Evolutionary conservation across 192 early-diverging fungal species (phyloP).

Genomic region (Gaertneriomyces sp.): DNA sequence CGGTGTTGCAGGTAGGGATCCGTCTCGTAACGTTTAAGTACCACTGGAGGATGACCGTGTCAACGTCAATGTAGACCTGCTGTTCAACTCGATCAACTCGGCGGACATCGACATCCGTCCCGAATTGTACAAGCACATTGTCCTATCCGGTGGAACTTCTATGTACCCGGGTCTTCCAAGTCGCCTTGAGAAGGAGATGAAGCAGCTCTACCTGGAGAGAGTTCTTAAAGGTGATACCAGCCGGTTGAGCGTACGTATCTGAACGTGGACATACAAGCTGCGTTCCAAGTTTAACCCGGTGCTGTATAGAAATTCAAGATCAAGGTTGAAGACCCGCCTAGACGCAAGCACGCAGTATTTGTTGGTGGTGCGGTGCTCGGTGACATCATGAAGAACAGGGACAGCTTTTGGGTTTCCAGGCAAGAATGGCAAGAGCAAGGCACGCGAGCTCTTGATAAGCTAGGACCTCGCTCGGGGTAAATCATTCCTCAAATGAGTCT

Average conservation of each 20-base stretch:
- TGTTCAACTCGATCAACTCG: conserved; percentile 88
- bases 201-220: conserved; percentile 88
- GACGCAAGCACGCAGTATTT: conserved; percentile 98
- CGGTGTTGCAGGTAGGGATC: conserved; percentile 77
- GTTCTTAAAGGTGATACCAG: conserved; percentile 81
- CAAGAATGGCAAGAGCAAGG: conserved; percentile 93
- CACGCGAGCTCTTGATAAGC: conserved; percentile 61
- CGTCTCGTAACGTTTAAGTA: not conserved
- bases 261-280: not conserved
- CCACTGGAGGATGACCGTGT: not conserved
- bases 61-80: conserved; percentile 62
- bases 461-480: conserved; percentile 21
- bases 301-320: conserved; percentile 88
- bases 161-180: conserved; percentile 98
- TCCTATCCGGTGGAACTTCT: conserved; percentile 95
- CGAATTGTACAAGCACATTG: conserved; percentile 96
- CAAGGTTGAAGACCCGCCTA: conserved; percentile 94
- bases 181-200: conserved; percentile 97
- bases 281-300: not conserved
- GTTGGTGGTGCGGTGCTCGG: conserved; percentile 94
- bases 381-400: conserved; percentile 90
- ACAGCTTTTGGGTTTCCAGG: conserved; percentile 88
- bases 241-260: conserved; percentile 68
- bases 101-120: conserved; percentile 88
- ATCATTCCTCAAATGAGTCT: too few relatives aligned